These are phyloP conservation scores for Pythium phragmitis DNA, from an alignment of 352 stramenopile species.

Conservation along the genomic window DNA sequence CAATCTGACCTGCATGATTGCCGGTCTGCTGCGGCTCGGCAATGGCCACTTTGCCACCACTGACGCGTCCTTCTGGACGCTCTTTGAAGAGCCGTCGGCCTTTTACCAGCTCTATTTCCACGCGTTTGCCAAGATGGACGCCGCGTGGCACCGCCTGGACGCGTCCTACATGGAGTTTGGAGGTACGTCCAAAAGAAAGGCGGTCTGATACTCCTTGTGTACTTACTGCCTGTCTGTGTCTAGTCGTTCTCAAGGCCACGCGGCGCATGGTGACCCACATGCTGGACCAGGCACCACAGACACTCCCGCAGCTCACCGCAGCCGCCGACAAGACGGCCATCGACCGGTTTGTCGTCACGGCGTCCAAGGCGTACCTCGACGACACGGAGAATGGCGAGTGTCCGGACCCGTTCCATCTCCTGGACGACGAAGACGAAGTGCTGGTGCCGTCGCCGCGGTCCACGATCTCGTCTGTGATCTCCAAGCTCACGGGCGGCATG, in stretches of 20 bases:
- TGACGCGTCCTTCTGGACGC: slow-evolving; percentile 50
- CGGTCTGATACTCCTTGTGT: neutral
- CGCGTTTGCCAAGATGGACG: slow-evolving; percentile 84
- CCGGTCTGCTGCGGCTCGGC: slow-evolving; percentile 62
- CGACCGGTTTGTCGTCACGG: slow-evolving; percentile 65
- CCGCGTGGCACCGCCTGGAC: slow-evolving; percentile 75
- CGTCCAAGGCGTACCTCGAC: slow-evolving; percentile 45
- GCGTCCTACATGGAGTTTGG: slow-evolving; percentile 87
- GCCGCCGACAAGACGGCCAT: slow-evolving; percentile 63
- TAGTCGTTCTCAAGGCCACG: slow-evolving; percentile 78
- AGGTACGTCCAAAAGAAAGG: slow-evolving; percentile 45
- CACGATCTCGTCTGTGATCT: slow-evolving; percentile 9
- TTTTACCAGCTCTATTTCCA: slow-evolving; percentile 80
- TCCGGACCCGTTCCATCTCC: slow-evolving; percentile 55
- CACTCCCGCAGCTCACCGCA: slow-evolving; percentile 51
- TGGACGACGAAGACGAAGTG: slow-evolving; percentile 61
- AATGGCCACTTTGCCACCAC: slow-evolving; percentile 51
- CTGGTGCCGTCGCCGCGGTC: slow-evolving; percentile 33
- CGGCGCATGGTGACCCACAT: slow-evolving; percentile 58
- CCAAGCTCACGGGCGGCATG: slow-evolving; percentile 15
- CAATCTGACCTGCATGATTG: slow-evolving; percentile 83
- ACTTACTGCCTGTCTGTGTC: slow-evolving; percentile 5
- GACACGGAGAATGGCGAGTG: slow-evolving; percentile 78
- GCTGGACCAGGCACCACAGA: slow-evolving; percentile 49
- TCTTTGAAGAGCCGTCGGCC: slow-evolving; percentile 83